Percentiles rank a stretch among this genome's conserved stretches.
Conservation (phyloP, 2,329 filamentous ascomycete species). For the Fusarium fujikuroi region DNA sequence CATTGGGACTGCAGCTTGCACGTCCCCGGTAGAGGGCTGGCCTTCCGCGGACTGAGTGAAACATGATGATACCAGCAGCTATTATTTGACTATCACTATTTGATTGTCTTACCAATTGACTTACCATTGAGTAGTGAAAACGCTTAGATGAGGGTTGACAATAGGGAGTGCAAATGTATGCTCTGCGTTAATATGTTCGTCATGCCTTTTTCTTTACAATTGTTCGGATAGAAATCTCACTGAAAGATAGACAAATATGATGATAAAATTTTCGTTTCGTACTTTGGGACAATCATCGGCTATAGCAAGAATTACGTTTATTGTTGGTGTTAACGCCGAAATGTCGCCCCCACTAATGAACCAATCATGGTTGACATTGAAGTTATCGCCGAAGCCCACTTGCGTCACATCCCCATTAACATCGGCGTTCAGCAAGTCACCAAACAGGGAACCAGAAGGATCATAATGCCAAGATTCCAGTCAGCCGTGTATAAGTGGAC, state of each 20-base stretch:
- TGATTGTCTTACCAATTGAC: too few species aligned
- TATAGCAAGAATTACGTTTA: neutral
- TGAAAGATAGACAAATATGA: too few species aligned
- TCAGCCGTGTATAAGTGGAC: neutral
- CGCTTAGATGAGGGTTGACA: neutral
- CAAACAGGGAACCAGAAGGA: neutral
- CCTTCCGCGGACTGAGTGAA: neutral
- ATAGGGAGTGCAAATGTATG: neutral
- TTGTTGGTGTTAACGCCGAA: slow-evolving; percentile 12
- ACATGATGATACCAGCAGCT: neutral
- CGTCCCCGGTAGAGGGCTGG: neutral
- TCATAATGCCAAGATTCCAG: neutral
- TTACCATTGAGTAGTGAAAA: neutral
- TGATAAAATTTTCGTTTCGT: rapidly evolving
- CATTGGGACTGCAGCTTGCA: neutral
- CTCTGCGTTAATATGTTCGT: neutral
- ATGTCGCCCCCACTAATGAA: rapidly evolving
- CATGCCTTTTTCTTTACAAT: neutral
- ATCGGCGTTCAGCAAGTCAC: neutral
- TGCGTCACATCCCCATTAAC: neutral
- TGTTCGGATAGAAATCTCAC: neutral
- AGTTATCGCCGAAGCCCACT: slow-evolving; percentile 23
- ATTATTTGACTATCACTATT: neutral
- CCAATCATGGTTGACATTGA: neutral
- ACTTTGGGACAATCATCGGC: neutral